Percentiles rank a stretch among this genome's conserved stretches.
Evolutionary conservation across 768 basidiomycete species (phyloP).

Genomic region (Pleurotus pulmonarius): DNA sequence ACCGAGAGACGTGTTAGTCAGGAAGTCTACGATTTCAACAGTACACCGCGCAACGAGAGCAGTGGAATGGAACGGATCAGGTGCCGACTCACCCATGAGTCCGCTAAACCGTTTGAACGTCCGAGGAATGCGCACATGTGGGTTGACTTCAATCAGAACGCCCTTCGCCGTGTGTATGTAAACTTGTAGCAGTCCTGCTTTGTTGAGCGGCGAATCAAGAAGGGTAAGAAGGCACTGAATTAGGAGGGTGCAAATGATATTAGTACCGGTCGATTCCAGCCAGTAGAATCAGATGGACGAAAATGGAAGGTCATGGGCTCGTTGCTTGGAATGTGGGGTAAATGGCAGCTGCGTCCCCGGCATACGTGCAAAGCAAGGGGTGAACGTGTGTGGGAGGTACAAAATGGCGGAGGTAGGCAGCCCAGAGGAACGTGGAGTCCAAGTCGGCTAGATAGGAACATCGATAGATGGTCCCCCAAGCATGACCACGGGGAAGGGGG

Average conservation of each 20-base stretch:
- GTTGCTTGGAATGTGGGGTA: no score
- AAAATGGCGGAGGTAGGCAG: no score
- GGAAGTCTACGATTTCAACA: neutral
- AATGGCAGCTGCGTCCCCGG: no score
- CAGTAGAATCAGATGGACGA: no score
- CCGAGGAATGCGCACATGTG: constrained; percentile 93
- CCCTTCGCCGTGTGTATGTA: constrained; percentile 98
- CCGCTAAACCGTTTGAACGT: constrained; percentile 99
- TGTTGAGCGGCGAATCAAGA: constrained; percentile 96
- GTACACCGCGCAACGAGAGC: neutral
- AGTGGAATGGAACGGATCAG: constrained; percentile 1
- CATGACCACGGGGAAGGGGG: neutral
- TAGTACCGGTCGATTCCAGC: no score
- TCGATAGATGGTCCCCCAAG: no score
- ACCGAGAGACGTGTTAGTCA: constrained; percentile 6
- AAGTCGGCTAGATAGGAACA: no score
- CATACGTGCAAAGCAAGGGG: neutral
- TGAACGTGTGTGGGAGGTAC: neutral
- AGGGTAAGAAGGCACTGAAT: constrained; percentile 89
- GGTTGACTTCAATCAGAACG: constrained; percentile 97
- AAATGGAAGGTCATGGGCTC: no score
- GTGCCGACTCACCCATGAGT: constrained; percentile 77
- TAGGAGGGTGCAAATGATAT: neutral
- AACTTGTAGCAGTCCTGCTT: constrained; percentile 93
- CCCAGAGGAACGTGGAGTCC: neutral